Base-by-base conservation (phyloP, 805 yeast genomes). In the Candida gorgasii region DNA sequence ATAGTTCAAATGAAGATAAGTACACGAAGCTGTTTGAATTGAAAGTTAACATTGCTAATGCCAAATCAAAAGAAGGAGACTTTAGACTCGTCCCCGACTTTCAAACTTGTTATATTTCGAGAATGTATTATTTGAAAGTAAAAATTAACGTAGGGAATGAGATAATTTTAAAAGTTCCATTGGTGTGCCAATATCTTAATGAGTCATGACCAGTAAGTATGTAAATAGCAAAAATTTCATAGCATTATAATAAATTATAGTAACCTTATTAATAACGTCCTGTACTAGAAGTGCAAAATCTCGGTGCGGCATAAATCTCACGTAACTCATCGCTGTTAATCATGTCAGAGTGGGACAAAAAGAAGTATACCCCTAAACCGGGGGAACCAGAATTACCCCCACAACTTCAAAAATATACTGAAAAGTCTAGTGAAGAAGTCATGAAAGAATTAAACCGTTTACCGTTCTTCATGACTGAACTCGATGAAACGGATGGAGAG, bases 391-490 rank as follows among this genome's bases (percentile, higher is more conserved):
- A 63, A 4, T 63, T 88, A 35, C 96, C 96, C 1, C 95, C 96
- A 3, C 95, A 88, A 59, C 69, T 88, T n/a, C 69, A 84, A 0
- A 82, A 83, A 46, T 54, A 73, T 30, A 67, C 79, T 1, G 73
- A 78, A 43, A 86, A 86, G 55, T 65, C 87, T 1, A 72, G 85
- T 0, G 95, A 86, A 44, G 90, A 89, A 48, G 81, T 89, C 16
- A 72, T 87, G 67, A 67, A 70, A 13, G 96, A 89, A 51, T 67
- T 93, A 55, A 89, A 89, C 59, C 75, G 86, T 54, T 67, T 89
- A 59, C 99, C 99, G 7, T 86, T 93, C 53, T 93, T 93, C 71
- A 93, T 93, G 99, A 89, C 89, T 12, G 76, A 84, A 52, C 65
- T 89, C 13, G 95, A 86, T 54, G 86, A 79, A 22, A 78, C 81